Percentiles rank a stretch among this genome's conserved stretches.
Evolutionary conservation across 305 asterid species (phyloP).

Genomic region (Fraxinus paxiana): DNA sequence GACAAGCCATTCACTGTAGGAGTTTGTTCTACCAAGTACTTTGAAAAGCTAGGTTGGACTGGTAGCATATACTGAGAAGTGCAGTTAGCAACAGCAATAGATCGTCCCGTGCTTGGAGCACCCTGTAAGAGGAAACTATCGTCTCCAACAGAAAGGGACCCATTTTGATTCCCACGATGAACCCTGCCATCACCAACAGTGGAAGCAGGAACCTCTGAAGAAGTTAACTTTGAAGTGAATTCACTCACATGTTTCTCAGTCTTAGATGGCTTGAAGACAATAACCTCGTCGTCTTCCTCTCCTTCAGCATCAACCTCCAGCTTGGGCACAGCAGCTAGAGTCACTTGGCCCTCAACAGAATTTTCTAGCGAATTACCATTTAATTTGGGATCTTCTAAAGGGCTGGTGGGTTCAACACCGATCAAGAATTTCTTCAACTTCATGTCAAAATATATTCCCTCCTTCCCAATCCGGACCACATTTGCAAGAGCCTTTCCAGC

Average conservation of each 20-base stretch:
- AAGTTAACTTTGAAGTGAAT: constrained; percentile 29
- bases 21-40: constrained; percentile 49
- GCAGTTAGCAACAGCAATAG: constrained; percentile 30
- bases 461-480: constrained; percentile 52
- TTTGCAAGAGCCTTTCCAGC: constrained; percentile 89
- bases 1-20: constrained; percentile 46
- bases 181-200: constrained; percentile 28
- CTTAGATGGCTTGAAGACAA: constrained; percentile 68
- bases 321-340: constrained; percentile 30
- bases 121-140: constrained; percentile 42
- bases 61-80: constrained; percentile 48
- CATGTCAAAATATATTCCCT: constrained; percentile 61
- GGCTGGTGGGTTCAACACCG: constrained; percentile 53
- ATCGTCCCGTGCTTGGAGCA: constrained; percentile 38
- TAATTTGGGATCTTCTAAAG: constrained; percentile 33
- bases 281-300: constrained; percentile 92
- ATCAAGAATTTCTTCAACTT: constrained; percentile 57
- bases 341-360: constrained; percentile 27
- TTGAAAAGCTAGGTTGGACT: constrained; percentile 39
- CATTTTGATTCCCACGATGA: constrained; percentile 38
- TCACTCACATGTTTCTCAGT: constrained; percentile 57
- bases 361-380: constrained; percentile 28
- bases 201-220: constrained; percentile 39
- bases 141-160: constrained; percentile 37
- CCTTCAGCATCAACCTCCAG: constrained; percentile 35